Evolutionary conservation across 192 early-diverging fungal species (phyloP).

Genomic region (Borealophlyctis nickersoniae): DNA sequence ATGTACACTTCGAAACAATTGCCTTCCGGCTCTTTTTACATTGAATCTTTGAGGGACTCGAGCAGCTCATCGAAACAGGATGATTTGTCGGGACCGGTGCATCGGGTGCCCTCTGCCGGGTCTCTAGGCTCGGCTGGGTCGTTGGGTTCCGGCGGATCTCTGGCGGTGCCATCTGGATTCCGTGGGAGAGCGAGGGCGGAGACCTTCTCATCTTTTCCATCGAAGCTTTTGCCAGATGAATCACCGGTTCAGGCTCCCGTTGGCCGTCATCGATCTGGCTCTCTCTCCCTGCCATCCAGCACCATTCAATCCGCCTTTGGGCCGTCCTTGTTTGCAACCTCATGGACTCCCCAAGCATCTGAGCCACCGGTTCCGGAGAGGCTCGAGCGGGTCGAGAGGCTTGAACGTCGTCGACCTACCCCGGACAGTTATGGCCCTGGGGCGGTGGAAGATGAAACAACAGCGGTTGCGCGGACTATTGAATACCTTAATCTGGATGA

Average conservation of each 20-base stretch:
- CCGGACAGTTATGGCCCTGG: slow-evolving; percentile 17
- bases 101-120: neutral
- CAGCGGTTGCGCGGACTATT: slow-evolving; percentile 58
- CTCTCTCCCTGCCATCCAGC: slow-evolving; percentile 27
- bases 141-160: neutral
- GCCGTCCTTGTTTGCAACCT: slow-evolving; percentile 56
- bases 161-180: neutral
- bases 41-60: slow-evolving; percentile 20
- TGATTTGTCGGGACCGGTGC: neutral
- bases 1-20: slow-evolving; percentile 1
- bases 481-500: slow-evolving; percentile 72
- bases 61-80: neutral
- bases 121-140: neutral
- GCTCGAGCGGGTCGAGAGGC: neutral
- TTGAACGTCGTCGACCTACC: too few species aligned
- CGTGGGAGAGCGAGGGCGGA: slow-evolving; percentile 39
- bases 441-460: slow-evolving; percentile 51
- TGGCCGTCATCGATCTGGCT: slow-evolving; percentile 49
- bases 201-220: slow-evolving; percentile 44
- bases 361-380: slow-evolving; percentile 9
- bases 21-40: slow-evolving; percentile 3
- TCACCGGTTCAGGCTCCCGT: neutral
- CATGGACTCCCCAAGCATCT: slow-evolving; percentile 52
- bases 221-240: slow-evolving; percentile 33
- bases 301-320: slow-evolving; percentile 58